phyloP scores from a whole-genome alignment of 768 basidiomycete genomes.

The Suillus weaverae region DNA sequence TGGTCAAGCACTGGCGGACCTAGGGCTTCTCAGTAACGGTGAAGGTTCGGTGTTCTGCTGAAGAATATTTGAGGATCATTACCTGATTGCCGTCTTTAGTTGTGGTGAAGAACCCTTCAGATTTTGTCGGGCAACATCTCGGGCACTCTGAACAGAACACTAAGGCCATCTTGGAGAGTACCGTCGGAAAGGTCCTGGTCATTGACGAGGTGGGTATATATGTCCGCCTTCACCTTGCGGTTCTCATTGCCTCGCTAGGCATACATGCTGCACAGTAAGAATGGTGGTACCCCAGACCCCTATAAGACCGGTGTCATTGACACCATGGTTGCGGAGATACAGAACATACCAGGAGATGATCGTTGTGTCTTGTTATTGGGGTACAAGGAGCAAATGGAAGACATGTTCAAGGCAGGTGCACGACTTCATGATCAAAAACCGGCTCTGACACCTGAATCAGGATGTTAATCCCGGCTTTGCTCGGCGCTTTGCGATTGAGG shows the following conservation, averaged over 20 bases:
- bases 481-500: constrained; percentile 67
- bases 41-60: constrained; percentile 46
- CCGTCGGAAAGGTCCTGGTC: constrained; percentile 64
- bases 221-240: not conserved
- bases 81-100: constrained; percentile 37
- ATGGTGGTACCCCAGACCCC: constrained; percentile 39
- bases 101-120: constrained; percentile 64
- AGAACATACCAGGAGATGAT: constrained; percentile 68
- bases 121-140: constrained; percentile 58
- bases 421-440: not conserved
- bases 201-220: constrained; percentile 59
- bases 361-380: constrained; percentile 66
- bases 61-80: not conserved
- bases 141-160: constrained; percentile 68
- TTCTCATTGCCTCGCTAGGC: constrained; percentile 43
- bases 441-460: constrained; percentile 31
- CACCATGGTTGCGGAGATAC: constrained; percentile 73
- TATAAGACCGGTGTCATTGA: constrained; percentile 73
- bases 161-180: constrained; percentile 57
- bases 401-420: constrained; percentile 66
- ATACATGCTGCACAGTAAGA: constrained; percentile 58
- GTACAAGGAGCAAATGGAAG: constrained; percentile 64
- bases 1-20: constrained; percentile 55
- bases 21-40: constrained; percentile 59
- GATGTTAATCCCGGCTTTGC: constrained; percentile 69